A percentile compares a stretch with the other conserved stretches of the same genome.
These are phyloP conservation scores for Potentilla sterilis DNA, from an alignment of 306 rosid genomes.

Conservation along the genomic window DNA sequence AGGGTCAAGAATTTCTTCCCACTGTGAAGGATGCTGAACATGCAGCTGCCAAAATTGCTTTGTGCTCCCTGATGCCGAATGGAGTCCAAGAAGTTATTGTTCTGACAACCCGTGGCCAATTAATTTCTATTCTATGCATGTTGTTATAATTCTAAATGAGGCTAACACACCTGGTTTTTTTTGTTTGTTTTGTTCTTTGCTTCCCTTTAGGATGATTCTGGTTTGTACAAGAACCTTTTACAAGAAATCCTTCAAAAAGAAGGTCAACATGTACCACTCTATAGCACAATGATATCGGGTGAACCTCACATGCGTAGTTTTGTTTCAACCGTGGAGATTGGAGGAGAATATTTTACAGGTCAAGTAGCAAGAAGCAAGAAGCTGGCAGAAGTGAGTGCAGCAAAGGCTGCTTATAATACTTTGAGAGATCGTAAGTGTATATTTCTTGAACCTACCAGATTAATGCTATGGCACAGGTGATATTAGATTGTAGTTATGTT, in stretches of 20 bases:
- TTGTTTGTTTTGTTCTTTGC: background rate
- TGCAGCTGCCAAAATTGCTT: slow-evolving; percentile 82
- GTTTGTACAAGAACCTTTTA: slow-evolving; percentile 72
- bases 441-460: slow-evolving; percentile 9
- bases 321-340: slow-evolving; percentile 63
- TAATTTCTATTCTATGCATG: slow-evolving; percentile 13
- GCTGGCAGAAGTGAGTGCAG: slow-evolving; percentile 77
- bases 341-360: slow-evolving; percentile 55
- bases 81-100: slow-evolving; percentile 64
- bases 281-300: slow-evolving; percentile 48
- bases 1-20: slow-evolving; percentile 47
- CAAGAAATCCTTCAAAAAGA: slow-evolving; percentile 73
- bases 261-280: slow-evolving; percentile 49
- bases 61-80: slow-evolving; percentile 44
- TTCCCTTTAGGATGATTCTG: slow-evolving; percentile 41
- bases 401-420: slow-evolving; percentile 63
- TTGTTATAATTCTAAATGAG: background rate
- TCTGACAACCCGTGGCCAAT: slow-evolving; percentile 18
- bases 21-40: slow-evolving; percentile 83
- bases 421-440: slow-evolving; percentile 53
- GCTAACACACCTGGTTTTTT: background rate
- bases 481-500: background rate
- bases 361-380: slow-evolving; percentile 63
- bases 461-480: background rate
- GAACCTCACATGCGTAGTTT: slow-evolving; percentile 59